Evolutionary conservation across 2,329 filamentous ascomycete species (phyloP).

Genomic region (Cladophialophora exuberans): DNA sequence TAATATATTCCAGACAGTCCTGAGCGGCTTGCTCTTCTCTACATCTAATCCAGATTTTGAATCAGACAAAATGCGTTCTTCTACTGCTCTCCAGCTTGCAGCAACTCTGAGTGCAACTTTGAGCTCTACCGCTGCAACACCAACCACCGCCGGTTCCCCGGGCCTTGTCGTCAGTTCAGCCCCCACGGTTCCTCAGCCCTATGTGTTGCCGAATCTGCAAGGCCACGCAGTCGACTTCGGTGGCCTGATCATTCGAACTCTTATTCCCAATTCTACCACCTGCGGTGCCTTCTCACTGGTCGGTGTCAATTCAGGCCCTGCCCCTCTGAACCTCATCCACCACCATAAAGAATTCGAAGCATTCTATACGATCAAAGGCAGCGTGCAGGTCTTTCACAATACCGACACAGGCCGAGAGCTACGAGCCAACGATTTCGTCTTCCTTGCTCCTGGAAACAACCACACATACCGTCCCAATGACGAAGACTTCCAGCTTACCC

Average conservation of each 20-base stretch:
- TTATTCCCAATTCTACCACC: conserved; percentile 27
- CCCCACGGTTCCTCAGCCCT: conserved; percentile 23
- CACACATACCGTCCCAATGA: conserved; percentile 29
- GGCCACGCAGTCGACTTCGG: conserved; percentile 27
- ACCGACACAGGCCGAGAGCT: conserved; percentile 25
- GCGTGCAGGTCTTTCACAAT: conserved; percentile 29
- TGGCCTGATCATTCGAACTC: conserved; percentile 26
- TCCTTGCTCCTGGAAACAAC: conserved; percentile 29
- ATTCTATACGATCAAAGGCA: conserved; percentile 29
- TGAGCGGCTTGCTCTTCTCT: too few species aligned
- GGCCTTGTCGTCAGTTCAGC: conserved; percentile 22
- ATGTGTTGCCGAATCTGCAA: conserved; percentile 28
- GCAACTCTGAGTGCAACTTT: neutral
- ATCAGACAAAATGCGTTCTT: too few species aligned
- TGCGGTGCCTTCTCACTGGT: conserved; percentile 22
- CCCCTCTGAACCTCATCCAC: conserved; percentile 25
- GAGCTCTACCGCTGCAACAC: neutral
- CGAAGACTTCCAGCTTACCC: conserved; percentile 25
- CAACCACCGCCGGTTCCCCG: neutral
- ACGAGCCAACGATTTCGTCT: conserved; percentile 25
- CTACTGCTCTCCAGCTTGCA: neutral
- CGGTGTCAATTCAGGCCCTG: conserved; percentile 24
- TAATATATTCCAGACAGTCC: too few species aligned
- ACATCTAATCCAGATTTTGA: too few species aligned
- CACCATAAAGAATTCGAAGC: conserved; percentile 27